phyloP scores from a whole-genome alignment of 371 early-diverging fungal genomes.

The Mucor racemosus region DNA sequence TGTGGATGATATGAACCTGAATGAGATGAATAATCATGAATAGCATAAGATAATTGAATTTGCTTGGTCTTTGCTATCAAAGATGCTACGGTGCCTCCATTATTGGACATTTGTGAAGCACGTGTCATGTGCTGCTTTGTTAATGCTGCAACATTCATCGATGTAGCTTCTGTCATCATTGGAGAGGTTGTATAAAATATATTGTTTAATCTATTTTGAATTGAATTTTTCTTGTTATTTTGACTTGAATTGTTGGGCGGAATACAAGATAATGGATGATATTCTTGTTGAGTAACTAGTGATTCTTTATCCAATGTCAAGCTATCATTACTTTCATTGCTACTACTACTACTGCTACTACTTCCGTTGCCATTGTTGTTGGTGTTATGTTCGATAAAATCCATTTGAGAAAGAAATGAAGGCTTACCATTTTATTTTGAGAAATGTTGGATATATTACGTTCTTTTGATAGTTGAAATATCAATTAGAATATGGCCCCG shows the following conservation, averaged over 20 bases:
- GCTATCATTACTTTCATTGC: conserved; percentile 6
- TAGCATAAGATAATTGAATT: conserved; percentile 41
- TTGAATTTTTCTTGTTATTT: conserved; percentile 9
- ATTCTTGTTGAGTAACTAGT: not conserved
- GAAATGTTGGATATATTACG: not conserved
- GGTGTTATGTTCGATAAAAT: not conserved
- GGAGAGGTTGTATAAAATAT: conserved; percentile 21
- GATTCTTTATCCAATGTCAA: not conserved
- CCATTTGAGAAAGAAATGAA: not conserved
- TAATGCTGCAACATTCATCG: conserved; percentile 10
- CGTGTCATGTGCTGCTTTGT: conserved; percentile 19
- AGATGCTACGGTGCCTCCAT: conserved; percentile 1
- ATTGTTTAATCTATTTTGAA: conserved; percentile 15
- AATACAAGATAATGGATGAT: conserved; percentile 14
- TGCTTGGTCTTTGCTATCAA: conserved; percentile 9
- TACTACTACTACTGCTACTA: conserved; percentile 5
- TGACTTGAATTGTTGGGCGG: conserved; percentile 9
- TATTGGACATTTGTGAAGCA: conserved; percentile 16
- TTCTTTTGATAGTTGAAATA: conserved; percentile 1
- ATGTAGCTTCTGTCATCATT: conserved; percentile 1
- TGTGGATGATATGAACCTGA: conserved; percentile 76
- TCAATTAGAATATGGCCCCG: not conserved
- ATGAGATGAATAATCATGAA: conserved; percentile 69
- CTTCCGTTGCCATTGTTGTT: not conserved
- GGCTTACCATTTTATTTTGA: not conserved